These are phyloP conservation scores for Aspergillus ochraceoroseus DNA, from an alignment of 2,329 filamentous ascomycete species.

Conservation along the genomic window DNA sequence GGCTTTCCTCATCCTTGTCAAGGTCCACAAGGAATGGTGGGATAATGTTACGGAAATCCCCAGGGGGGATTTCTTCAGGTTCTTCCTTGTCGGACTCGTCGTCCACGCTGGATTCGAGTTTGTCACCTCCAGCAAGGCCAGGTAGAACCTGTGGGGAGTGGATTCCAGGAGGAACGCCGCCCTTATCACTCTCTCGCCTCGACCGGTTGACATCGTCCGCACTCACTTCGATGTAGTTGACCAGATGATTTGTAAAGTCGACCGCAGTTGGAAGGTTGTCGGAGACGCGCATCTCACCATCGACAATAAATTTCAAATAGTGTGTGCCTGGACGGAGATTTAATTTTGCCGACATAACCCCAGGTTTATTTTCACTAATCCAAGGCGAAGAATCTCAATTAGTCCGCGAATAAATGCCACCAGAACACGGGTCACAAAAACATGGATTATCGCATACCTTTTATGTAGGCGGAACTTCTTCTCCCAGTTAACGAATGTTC, in stretches of 20 bases:
- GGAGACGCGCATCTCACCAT: slow-evolving; percentile 87
- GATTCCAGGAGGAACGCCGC: slow-evolving; percentile 35
- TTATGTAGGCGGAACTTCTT: slow-evolving; percentile 82
- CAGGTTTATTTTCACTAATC: slow-evolving; percentile 45
- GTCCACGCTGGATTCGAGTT: slow-evolving; percentile 38
- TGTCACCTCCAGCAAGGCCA: slow-evolving; percentile 29
- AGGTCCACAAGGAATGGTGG: slow-evolving; percentile 80
- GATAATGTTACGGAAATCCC: slow-evolving; percentile 65
- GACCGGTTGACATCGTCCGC: slow-evolving; percentile 58
- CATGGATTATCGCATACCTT: slow-evolving; percentile 62
- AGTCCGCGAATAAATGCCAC: slow-evolving; percentile 8
- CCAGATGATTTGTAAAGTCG: slow-evolving; percentile 94
- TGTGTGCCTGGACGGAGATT: slow-evolving; percentile 89
- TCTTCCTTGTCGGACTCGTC: slow-evolving; percentile 44
- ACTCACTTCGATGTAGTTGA: slow-evolving; percentile 95
- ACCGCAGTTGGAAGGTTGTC: slow-evolving; percentile 86
- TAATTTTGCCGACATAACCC: slow-evolving; percentile 69
- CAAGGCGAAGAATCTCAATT: slow-evolving; percentile 12
- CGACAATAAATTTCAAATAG: slow-evolving; percentile 92
- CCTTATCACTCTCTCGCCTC: slow-evolving; percentile 35
- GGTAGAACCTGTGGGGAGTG: slow-evolving; percentile 45
- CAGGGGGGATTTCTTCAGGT: slow-evolving; percentile 53
- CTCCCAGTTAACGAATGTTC: slow-evolving; percentile 96
- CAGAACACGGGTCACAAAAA: too few relatives aligned
- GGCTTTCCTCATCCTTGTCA: slow-evolving; percentile 75